phyloP scores from a whole-genome alignment of 2,329 filamentous ascomycete genomes.

The Fusarium nanum region DNA sequence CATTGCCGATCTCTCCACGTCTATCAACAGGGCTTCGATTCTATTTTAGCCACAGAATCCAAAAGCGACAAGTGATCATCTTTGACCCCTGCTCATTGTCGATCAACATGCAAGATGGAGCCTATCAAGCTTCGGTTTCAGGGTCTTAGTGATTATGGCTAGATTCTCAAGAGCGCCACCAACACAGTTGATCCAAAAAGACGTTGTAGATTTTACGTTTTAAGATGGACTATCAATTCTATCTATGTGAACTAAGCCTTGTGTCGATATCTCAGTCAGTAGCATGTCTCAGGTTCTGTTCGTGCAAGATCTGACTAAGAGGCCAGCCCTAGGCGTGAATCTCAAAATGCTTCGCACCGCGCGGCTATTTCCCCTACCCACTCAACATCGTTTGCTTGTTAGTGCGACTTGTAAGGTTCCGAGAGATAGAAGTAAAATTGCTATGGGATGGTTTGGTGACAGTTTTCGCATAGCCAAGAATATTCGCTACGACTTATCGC shows the following conservation, averaged over 20 bases:
- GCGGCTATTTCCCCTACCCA: slow-evolving; percentile 25
- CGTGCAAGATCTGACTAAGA: background rate
- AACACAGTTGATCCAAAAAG: slow-evolving; percentile 3
- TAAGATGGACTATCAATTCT: background rate
- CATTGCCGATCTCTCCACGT: slow-evolving; percentile 19
- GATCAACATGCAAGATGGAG: slow-evolving; percentile 37
- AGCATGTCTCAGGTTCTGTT: slow-evolving; percentile 21
- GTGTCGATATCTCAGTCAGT: slow-evolving; percentile 21
- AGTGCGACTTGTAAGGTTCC: slow-evolving; percentile 13
- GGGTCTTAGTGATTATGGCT: background rate
- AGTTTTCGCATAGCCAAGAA: background rate
- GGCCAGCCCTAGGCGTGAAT: slow-evolving; percentile 12
- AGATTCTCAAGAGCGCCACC: slow-evolving; percentile 2
- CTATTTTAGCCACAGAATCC: slow-evolving; percentile 27
- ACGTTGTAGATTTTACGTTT: background rate
- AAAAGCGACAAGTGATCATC: slow-evolving; percentile 13
- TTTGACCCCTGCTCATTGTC: slow-evolving; percentile 15
- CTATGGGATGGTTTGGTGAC: background rate
- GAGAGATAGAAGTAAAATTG: slow-evolving; percentile 25
- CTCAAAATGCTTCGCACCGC: slow-evolving; percentile 34
- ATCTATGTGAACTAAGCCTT: slow-evolving; percentile 7
- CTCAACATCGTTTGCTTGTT: slow-evolving; percentile 21
- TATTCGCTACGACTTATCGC: background rate
- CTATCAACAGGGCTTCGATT: slow-evolving; percentile 19
- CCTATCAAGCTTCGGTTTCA: slow-evolving; percentile 17